Conservation (phyloP, 768 basidiomycete species). For the Paxillus ammoniavirescens region DNA sequence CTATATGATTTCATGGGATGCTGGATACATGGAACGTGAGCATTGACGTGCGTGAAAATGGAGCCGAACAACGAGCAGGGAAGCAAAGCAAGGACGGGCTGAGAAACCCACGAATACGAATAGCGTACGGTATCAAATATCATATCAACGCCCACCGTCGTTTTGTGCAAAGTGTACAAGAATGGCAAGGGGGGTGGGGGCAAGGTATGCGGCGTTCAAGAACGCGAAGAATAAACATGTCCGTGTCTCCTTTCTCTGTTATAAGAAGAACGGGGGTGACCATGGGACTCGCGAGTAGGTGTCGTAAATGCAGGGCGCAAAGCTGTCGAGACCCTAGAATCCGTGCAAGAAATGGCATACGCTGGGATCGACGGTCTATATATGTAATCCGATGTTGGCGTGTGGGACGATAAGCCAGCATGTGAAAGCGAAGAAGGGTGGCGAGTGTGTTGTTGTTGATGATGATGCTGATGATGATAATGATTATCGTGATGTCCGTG, state of each 20-base stretch:
- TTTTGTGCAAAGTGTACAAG: too few species aligned
- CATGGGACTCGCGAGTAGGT: background rate
- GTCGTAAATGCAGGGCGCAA: constrained; percentile 31
- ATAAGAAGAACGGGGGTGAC: background rate
- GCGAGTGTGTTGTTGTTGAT: constrained; percentile 18
- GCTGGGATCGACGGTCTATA: constrained; percentile 32
- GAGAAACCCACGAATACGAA: too few species aligned
- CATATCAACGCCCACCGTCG: too few species aligned
- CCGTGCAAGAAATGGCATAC: constrained; percentile 32
- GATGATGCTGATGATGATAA: background rate
- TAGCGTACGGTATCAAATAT: too few species aligned
- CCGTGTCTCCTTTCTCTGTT: background rate
- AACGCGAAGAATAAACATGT: background rate
- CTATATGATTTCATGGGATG: background rate
- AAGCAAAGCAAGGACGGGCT: too few species aligned
- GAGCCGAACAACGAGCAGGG: background rate
- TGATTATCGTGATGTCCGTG: constrained; percentile 3
- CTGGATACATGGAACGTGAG: background rate
- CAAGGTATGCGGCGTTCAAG: too few species aligned
- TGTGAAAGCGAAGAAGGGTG: constrained; percentile 1
- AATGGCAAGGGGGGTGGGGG: too few species aligned
- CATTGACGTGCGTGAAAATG: background rate
- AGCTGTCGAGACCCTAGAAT: constrained; percentile 33
- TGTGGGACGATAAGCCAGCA: background rate
- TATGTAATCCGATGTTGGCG: constrained; percentile 18